These are phyloP conservation scores for Casuarina cunninghamiana DNA, from an alignment of 306 rosid genomes.

Conservation along the genomic window DNA sequence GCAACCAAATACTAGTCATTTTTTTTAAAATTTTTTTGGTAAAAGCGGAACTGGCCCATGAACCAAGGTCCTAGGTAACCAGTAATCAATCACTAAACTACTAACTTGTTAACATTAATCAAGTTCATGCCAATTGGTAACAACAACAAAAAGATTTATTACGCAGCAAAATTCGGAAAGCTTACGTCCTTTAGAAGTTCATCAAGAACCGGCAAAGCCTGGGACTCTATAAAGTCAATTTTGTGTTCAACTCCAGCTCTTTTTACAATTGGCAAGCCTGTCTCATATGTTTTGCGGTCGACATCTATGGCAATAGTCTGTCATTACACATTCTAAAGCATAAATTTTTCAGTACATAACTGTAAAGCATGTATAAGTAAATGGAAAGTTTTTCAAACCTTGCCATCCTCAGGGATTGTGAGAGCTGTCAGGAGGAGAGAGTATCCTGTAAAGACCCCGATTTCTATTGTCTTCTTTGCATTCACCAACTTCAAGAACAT, in stretches of 20 bases:
- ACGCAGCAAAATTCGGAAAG: too few relatives aligned
- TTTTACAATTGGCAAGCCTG: slow-evolving; percentile 31
- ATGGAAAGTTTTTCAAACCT: not conserved
- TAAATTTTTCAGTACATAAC: not conserved
- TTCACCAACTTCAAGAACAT: too few relatives aligned
- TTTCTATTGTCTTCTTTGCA: too few relatives aligned
- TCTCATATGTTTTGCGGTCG: slow-evolving; percentile 26
- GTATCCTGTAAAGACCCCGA: too few relatives aligned
- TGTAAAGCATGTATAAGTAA: not conserved
- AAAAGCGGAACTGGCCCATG: too few relatives aligned
- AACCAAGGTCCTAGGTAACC: not conserved
- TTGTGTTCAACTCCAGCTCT: slow-evolving; percentile 42
- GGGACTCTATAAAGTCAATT: too few relatives aligned
- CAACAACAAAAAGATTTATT: not conserved
- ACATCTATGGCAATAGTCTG: slow-evolving; percentile 37
- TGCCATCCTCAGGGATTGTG: not conserved
- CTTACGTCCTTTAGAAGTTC: slow-evolving; percentile 26
- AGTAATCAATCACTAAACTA: not conserved
- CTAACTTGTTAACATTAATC: not conserved
- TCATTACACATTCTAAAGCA: not conserved
- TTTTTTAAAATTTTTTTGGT: too few relatives aligned
- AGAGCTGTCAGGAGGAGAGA: too few relatives aligned
- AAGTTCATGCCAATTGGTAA: too few relatives aligned
- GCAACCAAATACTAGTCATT: not conserved
- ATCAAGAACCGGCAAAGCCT: slow-evolving; percentile 8